Conservation (phyloP, 140 eudicot species). For the Ambrosia hybrid region DNA sequence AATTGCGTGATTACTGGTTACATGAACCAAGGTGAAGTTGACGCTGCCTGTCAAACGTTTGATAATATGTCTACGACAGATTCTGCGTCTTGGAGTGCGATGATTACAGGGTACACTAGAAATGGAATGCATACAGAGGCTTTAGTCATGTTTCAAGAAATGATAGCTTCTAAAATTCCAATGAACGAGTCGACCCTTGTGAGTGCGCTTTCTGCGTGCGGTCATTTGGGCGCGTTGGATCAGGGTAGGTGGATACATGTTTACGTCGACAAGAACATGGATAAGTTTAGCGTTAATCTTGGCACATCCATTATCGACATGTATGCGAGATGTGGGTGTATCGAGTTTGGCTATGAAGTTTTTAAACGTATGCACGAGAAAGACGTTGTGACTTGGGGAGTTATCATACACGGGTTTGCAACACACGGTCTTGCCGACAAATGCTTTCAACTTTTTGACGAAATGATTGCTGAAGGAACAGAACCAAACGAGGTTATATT, state of each 20-base stretch:
- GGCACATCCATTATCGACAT: constrained; percentile 46
- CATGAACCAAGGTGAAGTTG: constrained; percentile 39
- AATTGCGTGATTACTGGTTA: constrained; percentile 48
- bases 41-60: constrained; percentile 30
- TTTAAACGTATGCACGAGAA: constrained; percentile 37
- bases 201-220: constrained; percentile 48
- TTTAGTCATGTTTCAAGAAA: constrained; percentile 31
- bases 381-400: constrained; percentile 55
- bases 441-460: constrained; percentile 48
- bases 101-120: constrained; percentile 49
- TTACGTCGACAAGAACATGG: constrained; percentile 29
- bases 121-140: constrained; percentile 42
- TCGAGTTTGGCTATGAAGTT: constrained; percentile 35
- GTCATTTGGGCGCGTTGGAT: constrained; percentile 38
- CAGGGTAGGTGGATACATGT: constrained; percentile 55
- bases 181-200: constrained; percentile 41
- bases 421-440: constrained; percentile 36
- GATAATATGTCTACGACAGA: constrained; percentile 39
- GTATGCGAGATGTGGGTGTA: constrained; percentile 51
- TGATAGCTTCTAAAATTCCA: constrained; percentile 29
- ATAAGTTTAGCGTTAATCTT: constrained; percentile 26
- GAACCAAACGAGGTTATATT: constrained; percentile 45
- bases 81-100: constrained; percentile 57
- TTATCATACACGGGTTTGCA: constrained; percentile 46
- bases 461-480: constrained; percentile 34